phyloP scores from a whole-genome alignment of 1,139 yeast genomes.

The Debaryomycetaceae sp. region DNA sequence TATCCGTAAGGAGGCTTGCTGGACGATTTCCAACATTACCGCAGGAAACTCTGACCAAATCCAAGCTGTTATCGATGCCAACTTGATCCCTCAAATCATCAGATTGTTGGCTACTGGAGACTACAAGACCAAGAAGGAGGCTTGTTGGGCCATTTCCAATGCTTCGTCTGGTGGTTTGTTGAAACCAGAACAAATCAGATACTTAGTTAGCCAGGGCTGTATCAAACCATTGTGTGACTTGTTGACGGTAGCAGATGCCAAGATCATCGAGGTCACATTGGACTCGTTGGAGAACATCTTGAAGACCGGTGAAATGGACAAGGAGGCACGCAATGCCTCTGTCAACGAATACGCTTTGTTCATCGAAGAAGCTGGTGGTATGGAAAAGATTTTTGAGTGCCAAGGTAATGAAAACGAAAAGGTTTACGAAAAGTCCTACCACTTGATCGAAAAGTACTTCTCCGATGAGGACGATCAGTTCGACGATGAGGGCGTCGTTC shows the following conservation, averaged over 20 bases:
- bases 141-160: constrained; percentile 98
- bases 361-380: constrained; percentile 98
- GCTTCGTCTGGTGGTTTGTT: constrained; percentile 95
- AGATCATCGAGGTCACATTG: constrained; percentile 89
- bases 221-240: constrained; percentile 96
- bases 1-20: constrained; percentile 94
- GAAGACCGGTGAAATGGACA: constrained; percentile 91
- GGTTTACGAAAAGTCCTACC: constrained; percentile 87
- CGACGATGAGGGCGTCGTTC: constrained; percentile 77
- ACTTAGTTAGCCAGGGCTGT: constrained; percentile 91
- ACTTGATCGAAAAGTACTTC: constrained; percentile 87
- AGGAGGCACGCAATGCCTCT: constrained; percentile 65
- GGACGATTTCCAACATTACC: constrained; percentile 97
- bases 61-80: constrained; percentile 93
- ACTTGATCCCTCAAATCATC: constrained; percentile 89
- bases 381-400: constrained; percentile 93
- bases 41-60: constrained; percentile 96
- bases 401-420: constrained; percentile 90
- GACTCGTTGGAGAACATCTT: constrained; percentile 93
- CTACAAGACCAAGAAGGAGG: constrained; percentile 95
- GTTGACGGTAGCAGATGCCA: constrained; percentile 81
- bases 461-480: constrained; percentile 75
- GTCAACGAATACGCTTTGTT: constrained; percentile 84
- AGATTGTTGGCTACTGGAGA: constrained; percentile 80
- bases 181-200: constrained; percentile 90